A percentile compares a stretch with the other conserved stretches of the same genome.
Conservation (phyloP, 75 land plant genomes). For the Cryptomeria japonica region DNA sequence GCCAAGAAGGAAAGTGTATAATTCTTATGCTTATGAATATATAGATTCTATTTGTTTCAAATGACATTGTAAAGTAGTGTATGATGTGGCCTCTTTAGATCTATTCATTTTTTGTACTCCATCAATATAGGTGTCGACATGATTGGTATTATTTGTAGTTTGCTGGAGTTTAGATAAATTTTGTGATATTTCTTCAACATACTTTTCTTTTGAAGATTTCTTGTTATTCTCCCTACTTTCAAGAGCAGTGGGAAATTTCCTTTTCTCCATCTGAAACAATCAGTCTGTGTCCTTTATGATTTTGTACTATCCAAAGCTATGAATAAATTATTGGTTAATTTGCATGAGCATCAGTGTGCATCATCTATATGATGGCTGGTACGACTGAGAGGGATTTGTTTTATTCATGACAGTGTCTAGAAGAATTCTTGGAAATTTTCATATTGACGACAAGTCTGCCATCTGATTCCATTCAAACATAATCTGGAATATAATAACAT, state of each 20-base stretch:
- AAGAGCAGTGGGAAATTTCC: neutral
- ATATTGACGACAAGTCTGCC: neutral
- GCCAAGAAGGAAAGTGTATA: neutral
- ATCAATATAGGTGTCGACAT: neutral
- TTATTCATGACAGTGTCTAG: neutral
- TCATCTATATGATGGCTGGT: neutral
- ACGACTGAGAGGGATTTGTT: neutral
- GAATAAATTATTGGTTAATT: neutral
- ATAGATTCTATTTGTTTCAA: neutral
- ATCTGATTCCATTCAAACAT: neutral
- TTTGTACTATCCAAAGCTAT: neutral
- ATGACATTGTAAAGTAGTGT: neutral
- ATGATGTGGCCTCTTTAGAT: neutral
- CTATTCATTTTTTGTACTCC: neutral
- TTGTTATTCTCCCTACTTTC: neutral
- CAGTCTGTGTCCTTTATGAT: no score
- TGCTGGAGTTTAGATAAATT: neutral
- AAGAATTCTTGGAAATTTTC: neutral
- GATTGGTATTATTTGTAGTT: neutral
- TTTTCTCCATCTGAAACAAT: no score
- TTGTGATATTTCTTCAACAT: neutral
- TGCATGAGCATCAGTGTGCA: neutral
- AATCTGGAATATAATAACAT: neutral
- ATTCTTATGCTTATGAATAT: neutral
- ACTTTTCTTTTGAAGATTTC: neutral